These are phyloP conservation scores for Licmophora abbreviata DNA, from an alignment of 108 stramenopile species.

Conservation along the genomic window DNA sequence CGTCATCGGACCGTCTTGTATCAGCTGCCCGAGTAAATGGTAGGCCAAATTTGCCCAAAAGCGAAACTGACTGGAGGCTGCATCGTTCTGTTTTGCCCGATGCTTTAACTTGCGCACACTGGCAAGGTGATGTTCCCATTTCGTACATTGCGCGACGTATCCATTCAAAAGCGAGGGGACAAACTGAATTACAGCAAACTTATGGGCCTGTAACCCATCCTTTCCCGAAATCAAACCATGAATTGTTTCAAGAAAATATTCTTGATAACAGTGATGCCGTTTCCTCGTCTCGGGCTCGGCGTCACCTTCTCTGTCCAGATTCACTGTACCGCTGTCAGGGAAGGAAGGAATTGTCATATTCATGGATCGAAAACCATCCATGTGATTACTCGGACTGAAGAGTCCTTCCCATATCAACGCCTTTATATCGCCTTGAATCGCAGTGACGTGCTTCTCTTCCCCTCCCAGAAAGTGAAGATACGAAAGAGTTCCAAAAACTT, in stretches of 20 bases:
- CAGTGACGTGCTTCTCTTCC: not conserved
- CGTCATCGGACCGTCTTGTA: no score
- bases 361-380: slow-evolving; percentile 65
- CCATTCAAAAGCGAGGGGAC: not conserved
- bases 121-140: no score
- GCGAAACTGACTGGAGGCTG: no score
- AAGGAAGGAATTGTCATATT: slow-evolving; percentile 4
- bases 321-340: not conserved
- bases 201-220: not conserved
- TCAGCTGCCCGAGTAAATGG: no score
- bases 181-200: not conserved
- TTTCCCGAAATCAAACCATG: not conserved
- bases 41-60: no score
- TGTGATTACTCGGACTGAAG: slow-evolving; percentile 46
- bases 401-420: slow-evolving; percentile 36
- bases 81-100: no score
- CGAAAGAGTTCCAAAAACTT: slow-evolving; percentile 10
- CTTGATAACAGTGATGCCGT: slow-evolving; percentile 37
- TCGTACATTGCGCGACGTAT: not conserved
- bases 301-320: not conserved
- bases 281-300: no score
- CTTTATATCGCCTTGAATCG: not conserved
- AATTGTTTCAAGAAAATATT: slow-evolving; percentile 16
- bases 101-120: no score
- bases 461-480: not conserved